Base-by-base conservation (phyloP, 306 rosid genomes). In the Morella rubra region DNA sequence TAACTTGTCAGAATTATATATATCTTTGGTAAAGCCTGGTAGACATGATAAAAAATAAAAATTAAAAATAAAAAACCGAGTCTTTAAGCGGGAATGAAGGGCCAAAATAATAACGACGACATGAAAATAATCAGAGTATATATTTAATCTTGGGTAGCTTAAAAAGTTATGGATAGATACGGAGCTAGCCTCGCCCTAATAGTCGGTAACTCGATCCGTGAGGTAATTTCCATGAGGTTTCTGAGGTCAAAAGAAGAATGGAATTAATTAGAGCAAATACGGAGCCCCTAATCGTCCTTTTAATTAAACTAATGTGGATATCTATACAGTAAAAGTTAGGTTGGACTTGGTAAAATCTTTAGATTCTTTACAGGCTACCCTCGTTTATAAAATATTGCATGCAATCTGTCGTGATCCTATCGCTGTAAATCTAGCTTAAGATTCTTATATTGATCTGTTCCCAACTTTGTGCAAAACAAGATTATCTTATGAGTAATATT, bases 1-100 rank as follows among this genome's bases (percentile, higher is more conserved):
- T 22, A 58, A 1, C 20, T 68, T 8, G 16, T 37, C n/a, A 69
- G 47, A 69, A 56, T 37, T 32, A 32, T 32, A n/a, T n/a, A 32
- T 62, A 44, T 24, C 16, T 27, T 49, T 61, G 61, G 12, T 62
- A 32, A 49, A 62, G 19, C 7, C 61, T 32, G 42, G 24, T 61
- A 45, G 50, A 51, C 49, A 18, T 46, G 8, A 46, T 46, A 46
- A 46, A 46, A 46, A 9, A 6, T 0, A 44, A 44, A 44, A 6
- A 6, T 9, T 44, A 44, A 44, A 44, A 44, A 6, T n/a, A n/a
- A n/a, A 32, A 0, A 44, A 62, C 13, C 37, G 58, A 20, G 50
- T 61, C 72, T 37, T 55, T 49, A n/a, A 5, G 79, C 50, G 37
- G 18, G 18, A 22, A 16, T 76, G 80, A 66, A 53, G 46, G 67